These are phyloP conservation scores for Ogataea pilisensis DNA, from an alignment of 805 yeast genomes.

Conservation along the genomic window DNA sequence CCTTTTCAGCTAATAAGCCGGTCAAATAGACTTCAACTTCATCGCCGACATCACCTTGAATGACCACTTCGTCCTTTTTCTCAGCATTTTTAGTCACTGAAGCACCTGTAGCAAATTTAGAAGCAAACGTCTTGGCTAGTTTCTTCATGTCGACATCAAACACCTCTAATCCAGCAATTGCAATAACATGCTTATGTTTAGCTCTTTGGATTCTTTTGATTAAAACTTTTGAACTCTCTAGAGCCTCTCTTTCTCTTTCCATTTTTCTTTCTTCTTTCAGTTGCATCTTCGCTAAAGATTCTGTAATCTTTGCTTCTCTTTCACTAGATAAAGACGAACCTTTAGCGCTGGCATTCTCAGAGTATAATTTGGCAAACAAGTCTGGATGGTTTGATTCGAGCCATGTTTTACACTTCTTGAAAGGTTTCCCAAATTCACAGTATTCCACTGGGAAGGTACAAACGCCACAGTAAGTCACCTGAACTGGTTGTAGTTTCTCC, in stretches of 20 bases:
- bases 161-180: conserved; percentile 84
- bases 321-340: conserved; percentile 59
- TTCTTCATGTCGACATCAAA: conserved; percentile 87
- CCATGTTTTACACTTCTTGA: conserved; percentile 85
- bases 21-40: conserved; percentile 78
- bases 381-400: conserved; percentile 55
- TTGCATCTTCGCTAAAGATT: conserved; percentile 80
- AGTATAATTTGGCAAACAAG: conserved; percentile 56
- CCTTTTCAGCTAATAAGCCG: conserved; percentile 72
- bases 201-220: conserved; percentile 88
- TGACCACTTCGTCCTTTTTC: conserved; percentile 81
- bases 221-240: conserved; percentile 72
- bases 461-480: conserved; percentile 66
- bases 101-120: conserved; percentile 95
- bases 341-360: conserved; percentile 49
- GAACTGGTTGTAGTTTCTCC: conserved; percentile 17
- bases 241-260: conserved; percentile 77
- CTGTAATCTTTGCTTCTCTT: conserved; percentile 76
- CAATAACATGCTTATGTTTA: conserved; percentile 80
- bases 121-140: conserved; percentile 85
- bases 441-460: conserved; percentile 86
- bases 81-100: conserved; percentile 86
- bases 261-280: conserved; percentile 81
- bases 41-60: conserved; percentile 94
- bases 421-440: conserved; percentile 84